Base-by-base conservation (phyloP, 2,329 filamentous ascomycete genomes). In the Colletotrichum tofieldiae region DNA sequence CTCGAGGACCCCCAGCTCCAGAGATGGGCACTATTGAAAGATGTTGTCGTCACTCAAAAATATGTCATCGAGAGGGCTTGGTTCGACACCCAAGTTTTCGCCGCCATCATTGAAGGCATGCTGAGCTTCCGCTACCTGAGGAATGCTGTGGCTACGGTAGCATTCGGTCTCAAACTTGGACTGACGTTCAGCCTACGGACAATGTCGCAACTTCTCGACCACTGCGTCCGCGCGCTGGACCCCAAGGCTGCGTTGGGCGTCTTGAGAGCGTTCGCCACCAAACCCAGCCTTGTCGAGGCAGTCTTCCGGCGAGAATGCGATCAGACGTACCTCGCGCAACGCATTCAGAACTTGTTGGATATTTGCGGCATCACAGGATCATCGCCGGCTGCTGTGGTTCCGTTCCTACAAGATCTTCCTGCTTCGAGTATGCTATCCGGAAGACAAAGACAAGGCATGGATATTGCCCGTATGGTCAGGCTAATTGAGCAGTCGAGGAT, bases 21-120 rank as follows among this genome's bases (percentile, higher is more conserved):
- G n/a, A 73, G 62, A 29, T 82, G 83, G 78, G 79, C 78, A 1
- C 43, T 32, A 74, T 77, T 47, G 74, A 74, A 61, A 75, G 65
- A 71, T 76, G 75, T 26, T 74, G 78, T 39, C 72, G 77, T 45
- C 75, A 66, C 70, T 39, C 82, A 81, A 5, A 77, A 82, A 4
- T 84, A 79, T 71, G 79, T 84, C 20, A 82, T 84, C 67, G 78
- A 86, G 75, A 83, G 85, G 56, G 80, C 82, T 2, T 77, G 77
- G 5, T 75, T 88, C 20, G 80, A 80, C 47, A 78, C 78, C 9
- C 74, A 78, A 2, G 75, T 89, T 6, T 80, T 86, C 12, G 83
- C 89, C 72, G 79, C 83, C 60, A 80, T 89, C 3, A 80, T 90
- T 32, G 76, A 81, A 49, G 86, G 86, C 1, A 81, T 90, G 62